Base-by-base conservation (phyloP, 1,139 yeast species). In the Debaryomyces fabryi region DNA sequence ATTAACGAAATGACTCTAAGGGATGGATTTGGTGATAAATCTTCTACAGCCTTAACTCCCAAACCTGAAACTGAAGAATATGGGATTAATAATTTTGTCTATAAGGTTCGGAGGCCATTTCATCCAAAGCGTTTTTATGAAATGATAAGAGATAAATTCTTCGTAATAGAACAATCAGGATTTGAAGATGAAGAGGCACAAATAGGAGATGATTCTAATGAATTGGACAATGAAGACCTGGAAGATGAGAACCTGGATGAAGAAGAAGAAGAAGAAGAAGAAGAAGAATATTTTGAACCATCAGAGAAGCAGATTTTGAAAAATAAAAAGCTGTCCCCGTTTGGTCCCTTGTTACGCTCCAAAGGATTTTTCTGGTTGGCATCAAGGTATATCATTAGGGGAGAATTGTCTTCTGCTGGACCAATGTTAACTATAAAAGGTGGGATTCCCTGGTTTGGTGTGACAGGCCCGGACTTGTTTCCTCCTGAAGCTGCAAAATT, bases 281-380 rank as follows among this genome's bases (percentile, higher is more conserved):
- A 39, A 1, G 47, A 39, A 12, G 49, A 41, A 5, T 48, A 45
- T 18, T 44, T 38, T 21, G 65, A 62, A 20, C 49, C 56, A 33
- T 32, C 64, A 44, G 61, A 60, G 41, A 55, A 54, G 45, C 60
- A 64, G 50, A 55, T 67, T 27, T 51, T 65, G 3, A 52, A 52
- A 13, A 74, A 72, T 54, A 73, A 69, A 52, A 62, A 63, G 35
- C 60, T 57, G 13, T 73, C 79, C 2, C 58, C 68, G 1, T 72
- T 75, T 47, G 70, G 71, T 0, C 62, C 68, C 3, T 54, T 76
- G 36, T 52, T 75, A 15, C 65, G 79, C 10, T 71, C 77, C 3
- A 74, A 76, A 51, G 79, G 80, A 0, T 74, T 72, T 52, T 65
- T 76, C 49, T 76, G 80, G 80, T 56, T 76, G n/a, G 79, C 80